Percentiles rank a stretch among this genome's conserved stretches.
These are phyloP conservation scores for Aureobasidium musti DNA, from an alignment of 2,329 filamentous ascomycete genomes.

Conservation along the genomic window DNA sequence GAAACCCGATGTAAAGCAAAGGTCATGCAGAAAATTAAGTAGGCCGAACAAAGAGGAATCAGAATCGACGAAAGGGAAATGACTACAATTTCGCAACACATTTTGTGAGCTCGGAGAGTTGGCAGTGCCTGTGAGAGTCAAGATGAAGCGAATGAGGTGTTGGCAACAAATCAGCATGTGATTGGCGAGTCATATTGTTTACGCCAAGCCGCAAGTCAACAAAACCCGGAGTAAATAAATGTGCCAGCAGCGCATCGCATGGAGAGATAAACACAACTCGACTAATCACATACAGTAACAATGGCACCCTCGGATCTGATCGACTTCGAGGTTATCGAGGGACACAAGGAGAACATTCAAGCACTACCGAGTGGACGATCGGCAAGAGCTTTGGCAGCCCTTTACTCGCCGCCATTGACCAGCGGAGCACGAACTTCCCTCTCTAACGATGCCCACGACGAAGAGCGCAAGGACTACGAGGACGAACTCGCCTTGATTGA, in stretches of 20 bases:
- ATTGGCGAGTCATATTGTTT: conserved; percentile 25
- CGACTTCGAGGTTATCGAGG: conserved; percentile 89
- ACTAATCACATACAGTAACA: conserved; percentile 8
- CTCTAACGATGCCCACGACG: conserved; percentile 75
- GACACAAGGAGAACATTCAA: conserved; percentile 97
- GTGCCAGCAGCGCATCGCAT: neutral
- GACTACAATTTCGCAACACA: accelerated
- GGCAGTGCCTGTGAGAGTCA: neutral
- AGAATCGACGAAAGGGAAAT: neutral
- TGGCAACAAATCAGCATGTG: conserved; percentile 2
- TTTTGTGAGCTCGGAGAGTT: neutral
- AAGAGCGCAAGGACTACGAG: conserved; percentile 81
- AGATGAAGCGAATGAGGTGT: neutral
- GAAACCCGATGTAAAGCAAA: neutral
- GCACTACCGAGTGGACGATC: conserved; percentile 85
- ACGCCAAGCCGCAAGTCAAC: conserved; percentile 13
- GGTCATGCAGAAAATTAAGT: neutral
- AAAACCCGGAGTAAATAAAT: conserved; percentile 20
- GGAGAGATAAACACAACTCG: neutral
- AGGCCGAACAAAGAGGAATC: neutral
- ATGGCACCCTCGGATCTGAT: conserved; percentile 50
- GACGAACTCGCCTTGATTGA: conserved; percentile 73
- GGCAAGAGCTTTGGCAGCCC: conserved; percentile 80
- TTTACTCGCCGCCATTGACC: conserved; percentile 63
- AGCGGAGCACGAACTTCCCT: conserved; percentile 32